Percentiles rank a stretch among this genome's conserved stretches.
phyloP scores from a whole-genome alignment of 495 filamentous ascomycete genomes.

The Pyronema omphalodes region DNA sequence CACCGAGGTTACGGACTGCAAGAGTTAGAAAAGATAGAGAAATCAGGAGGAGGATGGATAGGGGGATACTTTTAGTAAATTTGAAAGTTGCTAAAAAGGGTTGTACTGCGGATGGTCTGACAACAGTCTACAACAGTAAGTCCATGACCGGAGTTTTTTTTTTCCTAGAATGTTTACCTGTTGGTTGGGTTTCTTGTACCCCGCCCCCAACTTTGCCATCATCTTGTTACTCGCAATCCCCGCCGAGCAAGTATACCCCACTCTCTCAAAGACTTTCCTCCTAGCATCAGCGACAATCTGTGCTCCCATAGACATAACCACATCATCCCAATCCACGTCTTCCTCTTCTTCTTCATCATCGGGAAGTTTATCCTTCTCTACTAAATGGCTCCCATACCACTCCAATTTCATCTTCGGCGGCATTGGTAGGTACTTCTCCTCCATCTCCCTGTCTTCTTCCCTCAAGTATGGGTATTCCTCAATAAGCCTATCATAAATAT shows the following conservation, averaged over 20 bases:
- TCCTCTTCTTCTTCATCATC: constrained; percentile 44
- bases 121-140: constrained; percentile 37
- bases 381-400: constrained; percentile 44
- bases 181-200: constrained; percentile 76
- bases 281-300: constrained; percentile 73
- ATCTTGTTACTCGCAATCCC: constrained; percentile 86
- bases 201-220: constrained; percentile 83
- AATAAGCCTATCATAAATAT: constrained; percentile 73
- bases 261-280: constrained; percentile 39
- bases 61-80: constrained; percentile 55
- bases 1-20: constrained; percentile 64
- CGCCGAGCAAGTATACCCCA: constrained; percentile 80
- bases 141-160: not conserved
- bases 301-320: constrained; percentile 66
- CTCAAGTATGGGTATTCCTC: constrained; percentile 44
- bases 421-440: constrained; percentile 50
- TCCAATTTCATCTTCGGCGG: constrained; percentile 50
- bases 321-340: constrained; percentile 58
- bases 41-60: not conserved
- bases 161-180: constrained; percentile 32
- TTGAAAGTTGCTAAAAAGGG: constrained; percentile 72
- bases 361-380: constrained; percentile 27
- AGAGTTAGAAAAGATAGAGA: not conserved
- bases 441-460: constrained; percentile 39
- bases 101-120: constrained; percentile 64